Base-by-base conservation (phyloP, 2,329 filamentous ascomycete genomes). In the Botryotinia convoluta region DNA sequence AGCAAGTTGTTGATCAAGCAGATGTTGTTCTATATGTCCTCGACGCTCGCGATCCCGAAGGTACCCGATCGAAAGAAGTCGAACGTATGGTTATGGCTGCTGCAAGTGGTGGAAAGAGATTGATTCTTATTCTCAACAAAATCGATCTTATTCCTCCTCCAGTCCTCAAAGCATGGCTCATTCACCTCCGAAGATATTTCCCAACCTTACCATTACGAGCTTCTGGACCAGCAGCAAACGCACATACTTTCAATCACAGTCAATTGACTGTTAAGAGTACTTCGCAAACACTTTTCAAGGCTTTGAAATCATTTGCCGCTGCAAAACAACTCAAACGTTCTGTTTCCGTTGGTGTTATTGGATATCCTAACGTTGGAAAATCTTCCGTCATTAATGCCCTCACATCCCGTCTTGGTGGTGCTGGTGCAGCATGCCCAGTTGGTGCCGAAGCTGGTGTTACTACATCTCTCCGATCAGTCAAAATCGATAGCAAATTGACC, bases 371-470 rank as follows among this genome's bases (percentile, higher is more conserved):
- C 82, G 95, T 97, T 74, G 95, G 95, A 81, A 98, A 98, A 86
- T 97, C 94, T 42, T 97, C 94, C 69, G 94, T 98, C 79, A 97
- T 98, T 87, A 98, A 98, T 82, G 93, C 94, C 26, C 90, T 98
- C 72, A 92, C 94, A 32, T 90, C 92, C 54, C 89, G 93, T 54
- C 86, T 97, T 78, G 89, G 91, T 77, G 88, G 90, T 73, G 90
- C 88, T 79, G 86, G 87, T 76, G 89, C 88, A 54, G 92, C 93
- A 61, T 97, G 94, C 82, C 95, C 95, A 1, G 92, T 93, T 1
- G 95, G 95, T 74, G 94, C 95, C 44, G 95, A 97, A 84, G 95
- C 95, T 35, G 95, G 95, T 72, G 93, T 98, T 57, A 98, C 95
- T 8, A 98, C 94, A 61, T 92, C 89, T 80, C 89, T 98, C 79